Base-by-base conservation (phyloP, 371 early-diverging fungal genomes). In the Mucor circinelloides region DNA sequence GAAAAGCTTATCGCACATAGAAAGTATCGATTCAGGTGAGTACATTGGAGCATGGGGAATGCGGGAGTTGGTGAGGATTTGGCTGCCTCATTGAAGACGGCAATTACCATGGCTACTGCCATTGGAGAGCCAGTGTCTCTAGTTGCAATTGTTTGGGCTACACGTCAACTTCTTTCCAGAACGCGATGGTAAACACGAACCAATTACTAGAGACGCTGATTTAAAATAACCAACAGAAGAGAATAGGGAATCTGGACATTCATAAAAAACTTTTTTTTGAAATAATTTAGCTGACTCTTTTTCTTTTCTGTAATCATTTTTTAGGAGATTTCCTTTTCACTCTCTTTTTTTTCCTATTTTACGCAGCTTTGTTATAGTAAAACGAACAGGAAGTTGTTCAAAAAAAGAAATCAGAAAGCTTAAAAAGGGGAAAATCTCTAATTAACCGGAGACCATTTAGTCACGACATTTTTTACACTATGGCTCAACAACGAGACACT, bases 401-500 rank as follows among this genome's bases (percentile, higher is more conserved):
- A 58, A 48, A 46, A 27, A 65, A 61, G 62, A 61, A 48, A 21
- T n/a, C 2, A 19, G n/a, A 46, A 42, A 30, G 34, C 13, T 34
- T 31, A 25, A 42, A 56, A 65, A 56, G 57, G 46, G 52, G 27
- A 52, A 56, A 42, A 52, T 57, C 58, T 65, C 65, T 58, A 65
- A 48, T 46, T n/a, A 17, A 48, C 56, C 58, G 58, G 58, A 65
- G 58, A 46, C 58, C 46, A 38, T 58, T 56, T 64, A 44, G 58
- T 65, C 57, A 52, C 48, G 48, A 30, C 32, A 32, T 34, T 23
- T 1, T 63, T 15, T 36, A 63, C 44, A 71, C 25, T 40, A 71
- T 71, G 72, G 64, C 72, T 25, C 72, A 72, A 68, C 70, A 64
- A 57, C 60, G 72, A 62, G 72, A 72, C 62, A 56, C 61, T 38